Conservation (phyloP, 2,329 filamentous ascomycete genomes). For the Paracoccidioides lutzii region DNA sequence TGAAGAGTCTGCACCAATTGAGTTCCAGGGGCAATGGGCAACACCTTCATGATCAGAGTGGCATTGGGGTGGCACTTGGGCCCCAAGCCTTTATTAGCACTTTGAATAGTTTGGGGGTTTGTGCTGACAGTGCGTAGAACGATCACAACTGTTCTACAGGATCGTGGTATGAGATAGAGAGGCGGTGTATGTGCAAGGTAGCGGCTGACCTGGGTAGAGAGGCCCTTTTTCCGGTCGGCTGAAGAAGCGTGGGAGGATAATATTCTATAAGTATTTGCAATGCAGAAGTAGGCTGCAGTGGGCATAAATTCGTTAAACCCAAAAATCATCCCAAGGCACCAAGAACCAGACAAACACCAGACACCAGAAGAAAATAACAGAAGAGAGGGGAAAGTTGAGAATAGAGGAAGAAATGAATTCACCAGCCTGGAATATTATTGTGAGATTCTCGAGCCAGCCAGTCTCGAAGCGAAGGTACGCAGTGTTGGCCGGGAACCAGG, state of each 20-base stretch:
- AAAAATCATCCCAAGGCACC: not conserved
- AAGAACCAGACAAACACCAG: not conserved
- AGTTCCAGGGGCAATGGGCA: not conserved
- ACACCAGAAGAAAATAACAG: not conserved
- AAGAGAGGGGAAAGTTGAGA: not conserved
- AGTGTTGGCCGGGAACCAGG: not conserved
- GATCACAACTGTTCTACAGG: not conserved
- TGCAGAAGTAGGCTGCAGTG: not conserved
- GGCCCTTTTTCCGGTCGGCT: not conserved
- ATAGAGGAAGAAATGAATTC: not conserved
- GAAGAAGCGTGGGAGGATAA: not conserved
- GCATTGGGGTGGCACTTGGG: conserved; percentile 1
- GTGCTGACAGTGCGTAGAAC: not conserved
- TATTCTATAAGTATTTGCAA: not conserved
- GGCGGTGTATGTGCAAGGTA: not conserved
- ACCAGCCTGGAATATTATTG: not conserved
- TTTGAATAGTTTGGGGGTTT: not conserved
- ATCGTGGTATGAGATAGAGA: not conserved
- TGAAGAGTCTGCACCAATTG: not conserved
- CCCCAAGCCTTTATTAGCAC: not conserved
- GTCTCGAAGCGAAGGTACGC: not conserved
- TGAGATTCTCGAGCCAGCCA: not conserved
- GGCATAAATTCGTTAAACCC: not conserved
- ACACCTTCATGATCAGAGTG: not conserved
- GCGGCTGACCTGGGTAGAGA: not conserved